Evolutionary conservation across 306 rosid species (phyloP).

Genomic region (Abrus pulchellus): DNA sequence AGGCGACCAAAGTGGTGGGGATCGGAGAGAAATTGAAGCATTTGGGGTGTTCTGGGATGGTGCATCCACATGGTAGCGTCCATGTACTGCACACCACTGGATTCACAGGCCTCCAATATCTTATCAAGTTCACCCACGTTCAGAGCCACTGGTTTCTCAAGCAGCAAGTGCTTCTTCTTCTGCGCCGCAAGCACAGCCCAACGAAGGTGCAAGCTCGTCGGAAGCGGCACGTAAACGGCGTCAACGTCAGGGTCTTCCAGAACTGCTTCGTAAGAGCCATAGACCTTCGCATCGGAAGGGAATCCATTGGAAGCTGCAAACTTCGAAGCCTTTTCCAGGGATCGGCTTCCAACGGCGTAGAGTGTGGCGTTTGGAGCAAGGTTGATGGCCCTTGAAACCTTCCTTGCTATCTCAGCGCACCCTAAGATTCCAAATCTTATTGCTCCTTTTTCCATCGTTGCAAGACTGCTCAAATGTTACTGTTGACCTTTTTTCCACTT

Average conservation of each 20-base stretch:
- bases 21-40: constrained; percentile 34
- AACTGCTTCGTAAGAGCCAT: constrained; percentile 84
- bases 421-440: constrained; percentile 84
- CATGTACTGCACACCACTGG: constrained; percentile 92
- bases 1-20: constrained; percentile 45
- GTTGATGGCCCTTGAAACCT: constrained; percentile 74
- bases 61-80: constrained; percentile 99
- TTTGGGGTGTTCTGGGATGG: constrained; percentile 68
- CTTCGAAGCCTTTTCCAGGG: constrained; percentile 68
- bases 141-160: constrained; percentile 94
- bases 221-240: constrained; percentile 86
- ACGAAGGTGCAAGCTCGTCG: constrained; percentile 76
- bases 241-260: constrained; percentile 81
- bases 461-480: too few species aligned
- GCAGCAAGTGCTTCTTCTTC: constrained; percentile 83
- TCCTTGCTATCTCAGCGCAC: constrained; percentile 85
- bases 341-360: constrained; percentile 81
- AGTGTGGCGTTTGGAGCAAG: constrained; percentile 71
- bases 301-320: constrained; percentile 76
- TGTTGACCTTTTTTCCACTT: too few species aligned
- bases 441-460: too few species aligned
- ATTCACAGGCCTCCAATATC: constrained; percentile 69
- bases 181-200: constrained; percentile 86
- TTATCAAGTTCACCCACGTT: constrained; percentile 66
- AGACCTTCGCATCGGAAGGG: constrained; percentile 60